Evolutionary conservation across 345 rosid genomes (phyloP).

Genomic region (Conringia planisiliqua): DNA sequence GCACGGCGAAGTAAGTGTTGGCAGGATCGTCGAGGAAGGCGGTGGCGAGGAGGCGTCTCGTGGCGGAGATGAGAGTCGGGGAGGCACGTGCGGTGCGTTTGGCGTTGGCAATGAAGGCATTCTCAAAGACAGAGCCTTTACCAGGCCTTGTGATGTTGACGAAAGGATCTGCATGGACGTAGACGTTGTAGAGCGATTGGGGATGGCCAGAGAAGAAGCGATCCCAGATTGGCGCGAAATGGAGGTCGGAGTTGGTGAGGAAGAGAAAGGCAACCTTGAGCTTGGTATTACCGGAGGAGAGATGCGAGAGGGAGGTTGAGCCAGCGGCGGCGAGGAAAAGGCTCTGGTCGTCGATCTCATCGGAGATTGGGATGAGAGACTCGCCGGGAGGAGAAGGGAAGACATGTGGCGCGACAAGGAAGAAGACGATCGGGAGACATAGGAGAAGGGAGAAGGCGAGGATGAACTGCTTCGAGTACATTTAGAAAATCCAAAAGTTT

Average conservation of each 20-base stretch:
- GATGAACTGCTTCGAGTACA: slow-evolving; percentile 54
- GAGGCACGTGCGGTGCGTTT: slow-evolving; percentile 83
- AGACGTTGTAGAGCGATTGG: slow-evolving; percentile 58
- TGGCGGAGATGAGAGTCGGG: slow-evolving; percentile 86
- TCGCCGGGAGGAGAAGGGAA: slow-evolving; percentile 50
- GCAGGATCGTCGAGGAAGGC: slow-evolving; percentile 89
- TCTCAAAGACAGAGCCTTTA: slow-evolving; percentile 42
- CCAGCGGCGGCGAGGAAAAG: slow-evolving; percentile 59
- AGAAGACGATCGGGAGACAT: slow-evolving; percentile 46
- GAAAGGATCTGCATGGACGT: slow-evolving; percentile 85
- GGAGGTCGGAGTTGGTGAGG: slow-evolving; percentile 87
- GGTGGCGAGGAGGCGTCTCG: slow-evolving; percentile 79
- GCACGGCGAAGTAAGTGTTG: slow-evolving; percentile 74
- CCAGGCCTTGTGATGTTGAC: slow-evolving; percentile 51
- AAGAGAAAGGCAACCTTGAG: slow-evolving; percentile 88
- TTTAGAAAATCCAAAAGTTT: slow-evolving; percentile 24
- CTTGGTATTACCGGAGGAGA: slow-evolving; percentile 53
- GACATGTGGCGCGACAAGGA: slow-evolving; percentile 48
- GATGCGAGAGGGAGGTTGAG: slow-evolving; percentile 50
- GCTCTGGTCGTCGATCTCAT: slow-evolving; percentile 68
- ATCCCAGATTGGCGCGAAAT: slow-evolving; percentile 80
- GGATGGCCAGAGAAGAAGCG: slow-evolving; percentile 48
- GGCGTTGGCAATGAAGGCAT: slow-evolving; percentile 51
- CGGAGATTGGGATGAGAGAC: slow-evolving; percentile 59
- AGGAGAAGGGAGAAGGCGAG: slow-evolving; percentile 49